These are phyloP conservation scores for Olyra latifolia DNA, from an alignment of 176 grass and related monocot species.

Conservation along the genomic window DNA sequence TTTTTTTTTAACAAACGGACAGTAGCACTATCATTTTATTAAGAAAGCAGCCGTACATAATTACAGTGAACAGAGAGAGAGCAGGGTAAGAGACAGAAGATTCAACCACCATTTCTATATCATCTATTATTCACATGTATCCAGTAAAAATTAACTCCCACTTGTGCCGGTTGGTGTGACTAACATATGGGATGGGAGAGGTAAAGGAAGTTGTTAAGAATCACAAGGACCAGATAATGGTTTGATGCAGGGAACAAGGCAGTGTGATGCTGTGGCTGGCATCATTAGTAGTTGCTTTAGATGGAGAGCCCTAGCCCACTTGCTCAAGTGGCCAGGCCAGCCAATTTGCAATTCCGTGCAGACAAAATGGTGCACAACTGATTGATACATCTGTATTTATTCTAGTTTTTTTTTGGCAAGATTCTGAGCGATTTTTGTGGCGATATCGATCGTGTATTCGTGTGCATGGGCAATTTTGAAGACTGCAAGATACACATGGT, in stretches of 20 bases:
- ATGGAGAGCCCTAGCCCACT: slow-evolving; percentile 29
- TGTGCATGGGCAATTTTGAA: background rate
- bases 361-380: background rate
- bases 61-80: too few relatives aligned
- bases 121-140: background rate
- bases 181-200: background rate
- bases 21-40: too few relatives aligned
- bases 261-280: slow-evolving; percentile 33
- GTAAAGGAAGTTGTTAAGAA: slow-evolving; percentile 7
- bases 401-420: background rate
- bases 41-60: too few relatives aligned
- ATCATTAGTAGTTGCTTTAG: slow-evolving; percentile 25
- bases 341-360: slow-evolving; percentile 21
- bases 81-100: background rate
- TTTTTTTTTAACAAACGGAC: too few relatives aligned
- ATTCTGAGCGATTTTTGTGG: background rate
- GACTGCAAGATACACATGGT: background rate
- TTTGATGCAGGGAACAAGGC: slow-evolving; percentile 15
- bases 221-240: slow-evolving; percentile 18
- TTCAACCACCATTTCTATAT: background rate
- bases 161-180: background rate
- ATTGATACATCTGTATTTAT: background rate
- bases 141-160: background rate
- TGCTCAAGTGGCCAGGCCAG: slow-evolving; percentile 32
- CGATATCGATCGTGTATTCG: background rate